Base-by-base conservation (phyloP, 306 rosid genomes). In the Calophaca sinica region DNA sequence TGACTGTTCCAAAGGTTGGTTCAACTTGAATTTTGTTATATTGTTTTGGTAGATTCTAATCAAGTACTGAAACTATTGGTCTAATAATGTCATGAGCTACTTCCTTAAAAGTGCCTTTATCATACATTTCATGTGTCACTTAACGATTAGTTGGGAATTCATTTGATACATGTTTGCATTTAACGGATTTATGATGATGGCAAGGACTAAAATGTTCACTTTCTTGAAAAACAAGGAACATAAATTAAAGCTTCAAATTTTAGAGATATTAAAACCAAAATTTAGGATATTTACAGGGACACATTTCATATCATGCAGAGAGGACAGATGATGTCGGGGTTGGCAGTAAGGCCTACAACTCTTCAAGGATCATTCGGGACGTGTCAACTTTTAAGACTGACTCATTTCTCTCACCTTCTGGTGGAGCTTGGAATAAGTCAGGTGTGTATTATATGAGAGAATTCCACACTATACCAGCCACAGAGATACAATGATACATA, bases 1-100 rank as follows among this genome's bases (percentile, higher is more conserved):
- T 28, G 73, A 77, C 57, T 9, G 50, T 86, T 86, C 50, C 33
- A 81, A 68, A 85, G 93, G 93, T 87, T 74, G 72, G 61, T 59
- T 67, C 5, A 35, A 78, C 28, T 77, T 68, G 41, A 46, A 57
- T 44, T 61, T 39, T 71, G 33, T 49, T 49, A 5, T 61, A 9
- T 20, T 69, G 14, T 58, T 60, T 48, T 79, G 48, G 6, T 20
- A 20, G 26, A 20, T 20, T 20, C 26, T 20, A 20, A 20, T 20
- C 26, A 0, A 20, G 26, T 20, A 20, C 26, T 20, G 26, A 20
- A 20, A 20, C 26, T 20, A 0, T 20, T 20, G 26, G 26, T 20
- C 26, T 20, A 20, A 20, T 20, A 20, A 20, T 20, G 26, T 20
- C 26, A 20, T 20, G 26, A 20, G 26, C 1, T 1, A 20, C 26